Conservation (phyloP, 352 stramenopile species). For the Phytophthora constricta region DNA sequence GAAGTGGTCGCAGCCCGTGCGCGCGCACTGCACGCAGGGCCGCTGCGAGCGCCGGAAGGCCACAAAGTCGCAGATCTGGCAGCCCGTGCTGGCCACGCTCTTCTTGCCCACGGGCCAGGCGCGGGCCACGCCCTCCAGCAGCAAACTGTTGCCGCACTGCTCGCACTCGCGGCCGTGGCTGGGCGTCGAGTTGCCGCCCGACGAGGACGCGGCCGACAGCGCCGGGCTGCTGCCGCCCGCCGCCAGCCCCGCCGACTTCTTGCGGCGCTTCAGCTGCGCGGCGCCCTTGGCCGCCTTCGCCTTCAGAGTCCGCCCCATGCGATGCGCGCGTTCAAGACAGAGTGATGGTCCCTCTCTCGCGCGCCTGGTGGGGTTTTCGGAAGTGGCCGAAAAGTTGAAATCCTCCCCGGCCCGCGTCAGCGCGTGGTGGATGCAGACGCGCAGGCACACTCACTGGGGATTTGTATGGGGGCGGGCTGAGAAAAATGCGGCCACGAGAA, state of each 20-base stretch:
- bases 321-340: too few species aligned
- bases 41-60: slow-evolving; percentile 69
- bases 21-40: slow-evolving; percentile 70
- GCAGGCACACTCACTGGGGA: not conserved
- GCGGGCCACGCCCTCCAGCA: slow-evolving; percentile 53
- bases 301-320: slow-evolving; percentile 45
- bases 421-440: too few species aligned
- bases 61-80: slow-evolving; percentile 87
- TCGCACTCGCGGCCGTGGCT: slow-evolving; percentile 61
- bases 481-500: not conserved
- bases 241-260: slow-evolving; percentile 31
- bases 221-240: slow-evolving; percentile 29
- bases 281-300: slow-evolving; percentile 26
- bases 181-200: slow-evolving; percentile 38
- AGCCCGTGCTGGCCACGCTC: slow-evolving; percentile 53
- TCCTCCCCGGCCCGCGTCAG: slow-evolving; percentile 28
- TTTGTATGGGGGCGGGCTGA: not conserved
- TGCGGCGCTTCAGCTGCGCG: slow-evolving; percentile 41
- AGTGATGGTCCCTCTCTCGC: slow-evolving; percentile 36
- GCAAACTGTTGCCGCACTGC: slow-evolving; percentile 50
- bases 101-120: slow-evolving; percentile 54
- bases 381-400: slow-evolving; percentile 45
- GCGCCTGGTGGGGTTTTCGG: slow-evolving; percentile 28
- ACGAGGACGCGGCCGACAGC: slow-evolving; percentile 36
- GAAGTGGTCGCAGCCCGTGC: slow-evolving; percentile 73